A percentile compares a stretch with the other conserved stretches of the same genome.
Conservation (phyloP, 805 yeast species). For the Ogataea glucozyma region DNA sequence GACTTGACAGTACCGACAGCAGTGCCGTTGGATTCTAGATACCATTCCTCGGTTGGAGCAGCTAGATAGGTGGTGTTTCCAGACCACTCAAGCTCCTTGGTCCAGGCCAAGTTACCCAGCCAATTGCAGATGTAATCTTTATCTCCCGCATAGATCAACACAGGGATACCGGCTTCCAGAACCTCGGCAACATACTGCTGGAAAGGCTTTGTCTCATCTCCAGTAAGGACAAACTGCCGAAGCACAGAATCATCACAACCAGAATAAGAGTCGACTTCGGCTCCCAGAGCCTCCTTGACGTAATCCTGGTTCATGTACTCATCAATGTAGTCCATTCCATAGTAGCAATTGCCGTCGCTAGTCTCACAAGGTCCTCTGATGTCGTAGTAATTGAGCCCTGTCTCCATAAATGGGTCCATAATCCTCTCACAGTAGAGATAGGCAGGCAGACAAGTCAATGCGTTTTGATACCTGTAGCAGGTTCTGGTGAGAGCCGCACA, state of each 20-base stretch:
- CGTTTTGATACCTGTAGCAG: constrained; percentile 75
- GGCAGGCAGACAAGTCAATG: constrained; percentile 90
- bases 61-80: constrained; percentile 17
- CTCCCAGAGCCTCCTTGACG: constrained; percentile 84
- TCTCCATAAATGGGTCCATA: constrained; percentile 76
- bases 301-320: constrained; percentile 73
- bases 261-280: constrained; percentile 76
- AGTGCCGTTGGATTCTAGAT: constrained; percentile 30
- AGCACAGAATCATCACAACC: constrained; percentile 79
- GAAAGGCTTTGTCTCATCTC: constrained; percentile 93
- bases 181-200: constrained; percentile 71
- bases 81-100: constrained; percentile 59
- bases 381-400: constrained; percentile 92
- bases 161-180: constrained; percentile 74
- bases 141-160: constrained; percentile 91
- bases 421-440: constrained; percentile 84
- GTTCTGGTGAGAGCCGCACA: constrained; percentile 74
- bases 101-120: constrained; percentile 92
- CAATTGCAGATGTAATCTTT: constrained; percentile 96
- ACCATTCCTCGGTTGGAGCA: constrained; percentile 27
- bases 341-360: constrained; percentile 70
- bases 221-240: constrained; percentile 78
- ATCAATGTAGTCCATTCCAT: constrained; percentile 73
- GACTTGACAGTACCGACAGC: constrained; percentile 42
- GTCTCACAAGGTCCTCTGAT: constrained; percentile 75